Evolutionary conservation across 768 basidiomycete species (phyloP), one percentile per base, ranked within the genome.

Genomic region (Cantharellus cinnabarinus): DNA sequence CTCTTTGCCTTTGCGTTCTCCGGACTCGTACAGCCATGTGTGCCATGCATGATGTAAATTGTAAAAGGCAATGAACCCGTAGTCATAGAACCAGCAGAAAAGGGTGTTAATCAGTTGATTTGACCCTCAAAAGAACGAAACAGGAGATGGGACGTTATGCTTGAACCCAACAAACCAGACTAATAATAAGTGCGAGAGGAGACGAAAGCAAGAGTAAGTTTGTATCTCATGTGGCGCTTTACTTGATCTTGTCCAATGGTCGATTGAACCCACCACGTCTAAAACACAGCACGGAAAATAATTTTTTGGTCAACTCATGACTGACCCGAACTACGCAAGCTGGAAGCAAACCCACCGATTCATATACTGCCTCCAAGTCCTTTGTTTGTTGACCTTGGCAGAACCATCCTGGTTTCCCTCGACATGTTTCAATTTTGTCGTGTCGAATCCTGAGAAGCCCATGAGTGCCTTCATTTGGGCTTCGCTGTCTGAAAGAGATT

Each of bases 281-380:
- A 63, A 54, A 54, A 37, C 10, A 54, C 35, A 10, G 10, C 10
- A 10, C 52, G 35, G 52, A 37, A 37, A 14, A 62, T 53, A 57
- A 62, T 7, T 63, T 59, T 62, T 48, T 55, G 63, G 58, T 59
- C 53, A 5, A 60, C 59, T 59, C 7, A 50, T 20, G 42, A 41
- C 10, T 35, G 52, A 54, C 15, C 15, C 34, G n/a, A 14, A 41
- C 29, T 48, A 51, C 15, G 37, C 7, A 41, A 34, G 4, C 53
- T 51, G 7, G n/a, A 62, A 5, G 42, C 7, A n/a, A 40, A 61
- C 76, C 54, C 65, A 82, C 80, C 90, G 79, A 69, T 97, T 97
- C 94, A 99, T 99, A 70, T 99, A 99, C 70, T 98, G 94, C 63
- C 90, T 76, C 93, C 90, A 94, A 35, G 89, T 93, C 61, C 89